phyloP scores from a whole-genome alignment of 1,284 basidiomycete species.

The Puccinia coronata region DNA sequence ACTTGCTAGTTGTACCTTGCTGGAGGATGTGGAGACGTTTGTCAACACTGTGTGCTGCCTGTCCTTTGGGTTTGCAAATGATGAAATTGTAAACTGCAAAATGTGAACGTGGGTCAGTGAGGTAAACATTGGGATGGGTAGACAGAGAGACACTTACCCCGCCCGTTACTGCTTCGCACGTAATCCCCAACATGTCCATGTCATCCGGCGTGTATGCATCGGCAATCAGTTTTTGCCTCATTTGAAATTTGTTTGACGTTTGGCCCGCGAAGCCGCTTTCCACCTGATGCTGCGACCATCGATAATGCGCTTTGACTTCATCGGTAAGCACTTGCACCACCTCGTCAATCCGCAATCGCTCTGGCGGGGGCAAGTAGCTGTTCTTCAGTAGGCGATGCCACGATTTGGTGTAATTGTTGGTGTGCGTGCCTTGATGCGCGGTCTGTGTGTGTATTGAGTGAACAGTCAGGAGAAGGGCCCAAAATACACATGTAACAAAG shows the following conservation, averaged over 20 bases:
- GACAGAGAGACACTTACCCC: too few species aligned
- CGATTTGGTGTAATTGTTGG: slow-evolving; percentile 8
- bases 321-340: background rate
- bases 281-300: background rate
- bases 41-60: too few species aligned
- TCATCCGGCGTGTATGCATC: too few species aligned
- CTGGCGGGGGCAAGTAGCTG: background rate
- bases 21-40: too few species aligned
- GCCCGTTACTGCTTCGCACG: too few species aligned
- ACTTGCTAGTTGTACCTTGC: too few species aligned
- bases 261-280: background rate
- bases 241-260: background rate
- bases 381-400: background rate
- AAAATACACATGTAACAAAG: background rate
- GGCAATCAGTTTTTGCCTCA: too few species aligned
- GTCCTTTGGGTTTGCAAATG: too few species aligned
- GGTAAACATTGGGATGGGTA: too few species aligned
- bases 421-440: background rate
- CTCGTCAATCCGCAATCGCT: background rate
- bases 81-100: too few species aligned
- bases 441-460: background rate
- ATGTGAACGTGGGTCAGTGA: too few species aligned
- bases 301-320: background rate
- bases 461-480: background rate
- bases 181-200: too few species aligned